phyloP scores from a whole-genome alignment of 345 rosid species.

The Xanthoceras sorbifolium region DNA sequence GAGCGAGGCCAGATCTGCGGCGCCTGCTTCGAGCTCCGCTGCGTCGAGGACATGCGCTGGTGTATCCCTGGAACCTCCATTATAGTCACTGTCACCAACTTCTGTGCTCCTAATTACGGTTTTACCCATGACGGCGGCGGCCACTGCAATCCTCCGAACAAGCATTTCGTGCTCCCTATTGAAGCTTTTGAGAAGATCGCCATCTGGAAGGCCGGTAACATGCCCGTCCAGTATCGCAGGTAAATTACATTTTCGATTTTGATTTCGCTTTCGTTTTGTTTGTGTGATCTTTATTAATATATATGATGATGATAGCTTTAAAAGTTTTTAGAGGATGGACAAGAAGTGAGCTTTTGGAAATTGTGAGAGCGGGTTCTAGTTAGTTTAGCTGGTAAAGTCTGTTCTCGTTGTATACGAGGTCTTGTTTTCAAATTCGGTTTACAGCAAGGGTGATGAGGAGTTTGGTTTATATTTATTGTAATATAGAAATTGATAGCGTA shows the following conservation, averaged over 20 bases:
- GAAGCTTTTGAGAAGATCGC: slow-evolving; percentile 97
- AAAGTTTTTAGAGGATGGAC: neutral
- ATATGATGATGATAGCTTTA: neutral
- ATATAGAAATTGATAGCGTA: neutral
- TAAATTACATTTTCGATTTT: slow-evolving; percentile 13
- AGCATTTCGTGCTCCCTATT: slow-evolving; percentile 90
- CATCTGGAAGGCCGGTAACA: slow-evolving; percentile 95
- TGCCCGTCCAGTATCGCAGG: slow-evolving; percentile 96
- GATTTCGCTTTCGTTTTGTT: neutral
- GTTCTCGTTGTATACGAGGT: neutral
- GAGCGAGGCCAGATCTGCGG: slow-evolving; percentile 98
- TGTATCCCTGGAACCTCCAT: slow-evolving; percentile 92
- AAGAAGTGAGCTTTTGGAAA: neutral
- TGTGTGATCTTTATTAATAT: too few species aligned
- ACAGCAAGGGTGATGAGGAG: neutral
- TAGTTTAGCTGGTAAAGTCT: neutral
- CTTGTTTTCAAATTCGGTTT: neutral
- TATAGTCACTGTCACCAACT: slow-evolving; percentile 82
- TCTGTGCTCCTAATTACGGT: slow-evolving; percentile 96
- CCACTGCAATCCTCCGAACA: slow-evolving; percentile 87
- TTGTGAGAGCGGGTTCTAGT: too few species aligned
- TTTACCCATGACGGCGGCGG: slow-evolving; percentile 85
- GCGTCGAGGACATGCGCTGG: slow-evolving; percentile 88
- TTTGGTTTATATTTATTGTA: neutral
- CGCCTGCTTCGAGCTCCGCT: slow-evolving; percentile 84